Evolutionary conservation across 768 basidiomycete genomes (phyloP), one percentile per base, ranked within the genome.

Genomic region (Nevesoporus exiguus): DNA sequence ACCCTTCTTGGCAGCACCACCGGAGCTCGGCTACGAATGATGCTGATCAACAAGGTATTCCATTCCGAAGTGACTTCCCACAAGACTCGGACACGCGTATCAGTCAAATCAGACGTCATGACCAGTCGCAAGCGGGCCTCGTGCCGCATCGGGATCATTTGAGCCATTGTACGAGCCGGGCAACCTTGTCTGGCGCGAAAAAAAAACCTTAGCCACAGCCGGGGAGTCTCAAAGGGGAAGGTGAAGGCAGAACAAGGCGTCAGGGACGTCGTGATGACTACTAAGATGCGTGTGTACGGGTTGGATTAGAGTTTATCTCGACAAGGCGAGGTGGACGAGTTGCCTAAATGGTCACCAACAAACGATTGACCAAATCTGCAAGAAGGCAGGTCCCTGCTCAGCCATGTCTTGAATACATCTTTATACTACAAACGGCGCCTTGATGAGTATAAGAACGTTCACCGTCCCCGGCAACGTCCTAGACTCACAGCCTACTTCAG

Each of bases 291-390:
- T 51, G 46, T 46, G 21, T 54, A 30, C 17, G 37, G 22, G 34
- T 30, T 39, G 50, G 22, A 50, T 61, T 63, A 58, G 63, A 65
- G 60, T 60, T 69, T 50, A 46, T 56, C 52, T 56, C 17, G 24
- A 47, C 43, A 47, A 54, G 45, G 64, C 46, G 49, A 63, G 56
- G 52, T 30, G 31, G 47, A 8, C 34, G 53, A 41, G 40, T 69
- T 72, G 34, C 69, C 66, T 61, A 70, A 70, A 55, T 39, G 36
- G 68, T 60, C 39, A 51, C 58, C 57, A 62, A 70, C 69, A 70
- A 70, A 72, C 70, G 65, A 70, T 10, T 65, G 57, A 55, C 69
- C 69, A 72, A 72, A 72, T 55, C 42, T 19, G 68, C 61, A 55
- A 63, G 54, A 68, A 70, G 41, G 65, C 45, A 59, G 36, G 52